phyloP scores from a whole-genome alignment of 495 filamentous ascomycete species.

The Pyrenula massariospora region DNA sequence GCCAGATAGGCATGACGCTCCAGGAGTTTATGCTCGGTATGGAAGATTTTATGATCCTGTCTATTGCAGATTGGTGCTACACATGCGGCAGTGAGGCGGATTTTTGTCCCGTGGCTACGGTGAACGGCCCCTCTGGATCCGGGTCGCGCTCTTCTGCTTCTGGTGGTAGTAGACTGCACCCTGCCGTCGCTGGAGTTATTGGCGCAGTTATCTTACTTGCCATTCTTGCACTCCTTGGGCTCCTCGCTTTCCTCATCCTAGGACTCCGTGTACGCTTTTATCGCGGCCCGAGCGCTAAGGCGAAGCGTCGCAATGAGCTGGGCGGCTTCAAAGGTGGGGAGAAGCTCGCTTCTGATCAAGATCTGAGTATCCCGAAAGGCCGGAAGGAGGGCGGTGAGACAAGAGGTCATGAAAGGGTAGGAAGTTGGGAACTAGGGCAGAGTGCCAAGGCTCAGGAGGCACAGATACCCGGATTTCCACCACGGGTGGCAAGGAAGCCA shows the following conservation, averaged over 20 bases:
- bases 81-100: constrained; percentile 51
- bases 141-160: constrained; percentile 1
- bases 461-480: neutral
- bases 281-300: constrained; percentile 4
- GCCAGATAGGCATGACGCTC: constrained; percentile 43
- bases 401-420: constrained; percentile 32
- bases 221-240: constrained; percentile 15
- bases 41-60: constrained; percentile 45
- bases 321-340: constrained; percentile 37
- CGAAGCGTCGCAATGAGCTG: constrained; percentile 8
- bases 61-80: constrained; percentile 55
- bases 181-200: constrained; percentile 42
- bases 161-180: constrained; percentile 11
- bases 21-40: constrained; percentile 49
- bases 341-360: constrained; percentile 37
- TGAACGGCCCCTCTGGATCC: neutral
- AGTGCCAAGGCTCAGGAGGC: constrained; percentile 7
- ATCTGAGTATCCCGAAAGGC: constrained; percentile 27
- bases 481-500: constrained; percentile 6
- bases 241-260: constrained; percentile 26
- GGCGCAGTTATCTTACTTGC: constrained; percentile 33
- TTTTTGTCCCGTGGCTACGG: constrained; percentile 39
- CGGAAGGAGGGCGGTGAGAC: constrained; percentile 7
- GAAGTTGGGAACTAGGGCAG: constrained; percentile 41
- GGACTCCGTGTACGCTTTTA: constrained; percentile 21